phyloP scores from a whole-genome alignment of 2,329 filamentous ascomycete species.

The Zymoseptoria pseudotritici region DNA sequence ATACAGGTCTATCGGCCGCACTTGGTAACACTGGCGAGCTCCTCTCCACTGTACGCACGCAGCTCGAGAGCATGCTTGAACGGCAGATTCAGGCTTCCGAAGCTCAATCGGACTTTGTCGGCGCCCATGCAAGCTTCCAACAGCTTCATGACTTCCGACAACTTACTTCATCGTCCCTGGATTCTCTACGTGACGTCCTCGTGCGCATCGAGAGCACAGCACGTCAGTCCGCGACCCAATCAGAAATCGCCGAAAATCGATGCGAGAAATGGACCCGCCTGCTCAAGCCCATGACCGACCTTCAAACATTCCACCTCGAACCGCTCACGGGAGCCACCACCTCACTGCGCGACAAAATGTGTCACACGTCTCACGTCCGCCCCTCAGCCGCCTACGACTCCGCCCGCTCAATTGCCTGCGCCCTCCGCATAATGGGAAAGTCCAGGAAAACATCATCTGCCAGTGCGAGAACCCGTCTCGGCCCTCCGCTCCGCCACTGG shows the following conservation, averaged over 20 bases:
- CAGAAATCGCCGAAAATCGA: slow-evolving; percentile 2
- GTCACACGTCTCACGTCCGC: slow-evolving; percentile 91
- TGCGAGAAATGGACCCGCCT: slow-evolving; percentile 10
- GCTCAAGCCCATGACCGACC: slow-evolving; percentile 3
- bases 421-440: slow-evolving; percentile 82
- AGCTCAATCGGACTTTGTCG: slow-evolving; percentile 73
- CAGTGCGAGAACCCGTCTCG: slow-evolving; percentile 29
- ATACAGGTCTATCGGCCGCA: background rate
- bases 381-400: slow-evolving; percentile 85
- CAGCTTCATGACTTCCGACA: slow-evolving; percentile 13
- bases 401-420: slow-evolving; percentile 75
- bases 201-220: slow-evolving; percentile 6
- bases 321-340: slow-evolving; percentile 9
- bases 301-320: slow-evolving; percentile 5
- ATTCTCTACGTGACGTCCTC: slow-evolving; percentile 7
- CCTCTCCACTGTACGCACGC: slow-evolving; percentile 2
- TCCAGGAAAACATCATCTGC: slow-evolving; percentile 31
- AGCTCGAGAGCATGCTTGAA: slow-evolving; percentile 49
- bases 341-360: slow-evolving; percentile 77
- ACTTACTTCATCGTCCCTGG: slow-evolving; percentile 1
- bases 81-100: slow-evolving; percentile 70
- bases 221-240: slow-evolving; percentile 4
- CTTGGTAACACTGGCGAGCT: background rate
- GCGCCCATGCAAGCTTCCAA: slow-evolving; percentile 58
- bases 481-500: slow-evolving; percentile 34